Evolutionary conservation across 495 filamentous ascomycete genomes (phyloP), one percentile per base, ranked within the genome.

Genomic region (Lepraria neglecta): DNA sequence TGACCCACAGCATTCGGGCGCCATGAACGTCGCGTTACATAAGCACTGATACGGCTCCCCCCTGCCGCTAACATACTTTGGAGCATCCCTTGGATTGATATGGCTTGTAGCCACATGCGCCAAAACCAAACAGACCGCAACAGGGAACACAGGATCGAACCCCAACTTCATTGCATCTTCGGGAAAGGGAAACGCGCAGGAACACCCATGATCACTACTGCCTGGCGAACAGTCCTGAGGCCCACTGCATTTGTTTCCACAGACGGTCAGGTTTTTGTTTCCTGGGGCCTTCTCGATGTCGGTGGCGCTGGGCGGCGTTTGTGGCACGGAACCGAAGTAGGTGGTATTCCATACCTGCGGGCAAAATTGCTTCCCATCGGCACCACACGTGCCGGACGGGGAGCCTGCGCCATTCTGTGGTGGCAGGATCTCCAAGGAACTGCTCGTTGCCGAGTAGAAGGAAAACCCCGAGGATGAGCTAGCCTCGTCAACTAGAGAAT

Each of bases 71-170:
- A 64, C 10, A 56, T 51, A 50, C 6, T 27, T 14, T 7, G 31
- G 33, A 6, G 30, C 12, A 59, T 64, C 56, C 42, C 56, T 59
- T 6, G 51, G n/a, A 59, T 24, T 27, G 46, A 51, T 31, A 6
- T 24, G 28, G n/a, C 42, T 19, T 33, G 50, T 6, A 6, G 46
- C 30, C 19, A 53, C 44, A n/a, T 43, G 46, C 44, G 44, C n/a
- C 55, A 64, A 55, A n/a, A 54, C 61, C n/a, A 59, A 55, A 59
- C 56, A 64, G 4, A 64, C 30, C 7, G 57, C n/a, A 6, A 40
- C 42, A 0, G 62, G 47, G 3, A 44, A 46, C 15, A 64, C 5
- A 17, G 43, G 24, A 50, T 59, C 62, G 9, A 64, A 48, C 28
- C 56, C 46, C 31, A 59, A 21, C 4, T n/a, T 48, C 19, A 14